Evolutionary conservation across 108 stramenopile genomes (phyloP), one percentile per base, ranked within the genome.

Genomic region (Cylindrotheca closterium): DNA sequence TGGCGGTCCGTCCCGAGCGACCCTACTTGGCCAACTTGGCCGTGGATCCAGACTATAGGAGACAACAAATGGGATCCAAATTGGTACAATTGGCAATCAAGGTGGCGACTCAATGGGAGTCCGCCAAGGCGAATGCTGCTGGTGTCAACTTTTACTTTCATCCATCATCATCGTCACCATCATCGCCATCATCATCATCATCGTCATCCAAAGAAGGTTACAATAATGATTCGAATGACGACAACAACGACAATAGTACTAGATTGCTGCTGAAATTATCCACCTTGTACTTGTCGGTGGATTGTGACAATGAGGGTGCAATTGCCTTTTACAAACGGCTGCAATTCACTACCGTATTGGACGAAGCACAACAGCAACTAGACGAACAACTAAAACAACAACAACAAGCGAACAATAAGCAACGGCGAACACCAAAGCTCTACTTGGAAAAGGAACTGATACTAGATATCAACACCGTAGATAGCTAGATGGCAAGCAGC

Each of bases 1-100:
- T 5, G 12, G 5, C 12, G 7, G 29, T 7, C 3, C 27, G 48
- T 18, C 23, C 8, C 2, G 61, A 63, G 22, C 24, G 47, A n/a
- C 61, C 61, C 48, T 63, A 42, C 49, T 30, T 63, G n/a, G 61
- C 61, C 48, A 63, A 63, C 23, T n/a, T 63, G 28, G 61, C 61
- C 8, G 61, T 63, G 21, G 27, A 10, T 4, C 32, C 48, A 28
- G 48, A 63, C 5, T 34, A 63, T 51, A 46, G 61, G 17, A 24
- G 61, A 50, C 47, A 51, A 50, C 26, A 34, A 15, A 50, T 63
- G 10, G 61, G 32, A 18, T 37, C 27, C 15, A 63, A 30, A 30
- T 30, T 63, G 25, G 61, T 63, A 3, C 47, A 63, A 26, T 28
- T 63, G 61, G 61, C 61, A 3, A 21, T 63, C 7, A 48, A 63